Base-by-base conservation (phyloP, 306 rosid species). In the Pachyrhizus erosus region DNA sequence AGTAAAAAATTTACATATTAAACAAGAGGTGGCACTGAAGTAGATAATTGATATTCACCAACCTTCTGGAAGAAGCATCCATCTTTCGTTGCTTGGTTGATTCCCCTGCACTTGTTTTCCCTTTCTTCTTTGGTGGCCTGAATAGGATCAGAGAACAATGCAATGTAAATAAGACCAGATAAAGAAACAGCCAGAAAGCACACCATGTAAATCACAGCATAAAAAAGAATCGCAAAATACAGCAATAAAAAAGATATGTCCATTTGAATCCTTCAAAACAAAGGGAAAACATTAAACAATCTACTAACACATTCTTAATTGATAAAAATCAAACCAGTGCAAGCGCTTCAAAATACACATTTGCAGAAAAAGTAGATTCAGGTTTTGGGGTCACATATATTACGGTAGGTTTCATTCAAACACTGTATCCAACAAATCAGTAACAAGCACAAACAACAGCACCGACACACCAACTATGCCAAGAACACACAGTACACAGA, bases 91-190 rank as follows among this genome's bases (percentile, higher is more conserved):
- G 89, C 88, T 87, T 91, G 2, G 89, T 82, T 61, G 84, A 73
- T 39, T 82, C 91, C 43, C 75, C 87, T 20, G 89, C 72, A 78
- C 62, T 87, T 40, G 18, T 52, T 88, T 90, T 96, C 49, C 65
- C 86, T 82, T 91, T 93, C 93, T 90, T 95, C 85, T 85, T 93
- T 61, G 70, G 73, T 37, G 87, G 88, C 84, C 98, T 96, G 90
- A 31, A 72, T 58, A 83, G 37, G 51, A 81, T 27, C 48, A 42
- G 58, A 78, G 78, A 76, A 61, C 60, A 64, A 57, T 54, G 61
- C 23, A 43, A 49, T 9, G 64, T 23, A 46, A 80, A 79, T 57
- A 80, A 74, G 78, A 34, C 8, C 77, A 66, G 34, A 20, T 61
- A 13, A 65, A 24, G 24, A 68, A 33, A 76, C 60, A 43, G 21